Conservation (phyloP, 768 basidiomycete genomes). For the Boletus patriciae region DNA sequence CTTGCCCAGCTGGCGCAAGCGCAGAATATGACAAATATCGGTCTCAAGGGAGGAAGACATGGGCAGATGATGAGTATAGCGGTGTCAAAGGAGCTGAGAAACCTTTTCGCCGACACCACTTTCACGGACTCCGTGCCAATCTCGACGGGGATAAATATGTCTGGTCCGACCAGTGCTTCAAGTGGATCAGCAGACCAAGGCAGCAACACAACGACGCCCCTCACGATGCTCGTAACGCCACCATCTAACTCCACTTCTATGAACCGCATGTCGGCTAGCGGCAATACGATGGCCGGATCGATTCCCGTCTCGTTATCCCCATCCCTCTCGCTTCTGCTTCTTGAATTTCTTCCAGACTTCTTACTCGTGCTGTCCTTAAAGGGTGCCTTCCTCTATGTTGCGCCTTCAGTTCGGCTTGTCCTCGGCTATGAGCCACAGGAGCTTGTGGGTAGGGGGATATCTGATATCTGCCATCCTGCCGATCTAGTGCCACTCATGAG, state of each 20-base stretch:
- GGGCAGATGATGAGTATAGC: conserved; percentile 34
- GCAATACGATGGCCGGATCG: conserved; percentile 27
- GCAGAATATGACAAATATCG: conserved; percentile 22
- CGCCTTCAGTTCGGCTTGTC: conserved; percentile 72
- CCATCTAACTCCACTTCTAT: conserved; percentile 17
- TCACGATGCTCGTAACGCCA: conserved; percentile 21
- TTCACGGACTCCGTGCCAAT: conserved; percentile 52
- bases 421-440: conserved; percentile 88
- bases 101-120: conserved; percentile 44
- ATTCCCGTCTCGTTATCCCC: conserved; percentile 48
- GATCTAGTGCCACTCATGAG: conserved; percentile 91
- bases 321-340: conserved; percentile 44
- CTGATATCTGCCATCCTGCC: conserved; percentile 83
- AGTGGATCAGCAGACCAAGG: conserved; percentile 13
- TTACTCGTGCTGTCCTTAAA: conserved; percentile 91
- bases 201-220: conserved; percentile 12
- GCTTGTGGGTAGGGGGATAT: conserved; percentile 73
- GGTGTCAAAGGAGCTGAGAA: conserved; percentile 54
- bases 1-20: conserved; percentile 12
- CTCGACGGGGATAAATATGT: conserved; percentile 39
- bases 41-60: conserved; percentile 24
- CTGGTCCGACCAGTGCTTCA: conserved; percentile 25
- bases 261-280: conserved; percentile 10
- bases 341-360: conserved; percentile 72
- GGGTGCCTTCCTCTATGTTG: conserved; percentile 89